Base-by-base conservation (phyloP, 1,284 basidiomycete genomes). In the Porogramme epimiltina region DNA sequence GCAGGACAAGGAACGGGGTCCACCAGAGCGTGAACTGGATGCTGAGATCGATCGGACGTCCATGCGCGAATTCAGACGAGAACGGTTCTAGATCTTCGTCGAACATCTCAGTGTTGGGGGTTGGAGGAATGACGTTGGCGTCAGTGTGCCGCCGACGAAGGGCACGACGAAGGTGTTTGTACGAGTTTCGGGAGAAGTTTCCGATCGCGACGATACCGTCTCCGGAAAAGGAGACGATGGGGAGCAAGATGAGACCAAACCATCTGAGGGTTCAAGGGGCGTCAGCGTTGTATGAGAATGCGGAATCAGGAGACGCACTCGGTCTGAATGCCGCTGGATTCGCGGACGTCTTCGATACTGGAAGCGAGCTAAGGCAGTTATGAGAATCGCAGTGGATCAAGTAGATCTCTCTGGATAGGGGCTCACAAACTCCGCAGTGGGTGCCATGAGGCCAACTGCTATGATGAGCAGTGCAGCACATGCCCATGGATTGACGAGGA, bases 161-260 rank as follows among this genome's bases (percentile, higher is more conserved):
- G n/a, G n/a, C n/a, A n/a, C n/a, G n/a, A n/a, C n/a, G n/a, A n/a
- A 33, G 20, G 34, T 18, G n/a, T 2, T 37, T 45, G 34, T 38
- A 24, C 22, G 3, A 10, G 23, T 3, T 16, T 2, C 10, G 2
- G 16, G 76, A 13, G 65, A 85, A 84, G 64, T 76, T 82, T n/a
- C 75, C 68, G 25, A 80, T 64, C 0, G 82, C 77, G 22, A 87
- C 71, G 15, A 73, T 67, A 24, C 81, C 86, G 62, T 88, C 84
- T 3, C 81, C 84, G 5, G 82, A 78, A 67, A 84, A 88, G 6
- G 85, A 86, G 16, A 86, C 75, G 41, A 87, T 67, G 0, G 86
- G 85, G 2, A 88, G 74, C 5, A 89, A 71, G 44, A 88, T 73
- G 49, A 88, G 67, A 18, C 86, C 86, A 60, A 87, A 86, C 82